phyloP scores from a whole-genome alignment of 1,284 basidiomycete genomes.

The Cutaneotrichosporon mucoides region DNA sequence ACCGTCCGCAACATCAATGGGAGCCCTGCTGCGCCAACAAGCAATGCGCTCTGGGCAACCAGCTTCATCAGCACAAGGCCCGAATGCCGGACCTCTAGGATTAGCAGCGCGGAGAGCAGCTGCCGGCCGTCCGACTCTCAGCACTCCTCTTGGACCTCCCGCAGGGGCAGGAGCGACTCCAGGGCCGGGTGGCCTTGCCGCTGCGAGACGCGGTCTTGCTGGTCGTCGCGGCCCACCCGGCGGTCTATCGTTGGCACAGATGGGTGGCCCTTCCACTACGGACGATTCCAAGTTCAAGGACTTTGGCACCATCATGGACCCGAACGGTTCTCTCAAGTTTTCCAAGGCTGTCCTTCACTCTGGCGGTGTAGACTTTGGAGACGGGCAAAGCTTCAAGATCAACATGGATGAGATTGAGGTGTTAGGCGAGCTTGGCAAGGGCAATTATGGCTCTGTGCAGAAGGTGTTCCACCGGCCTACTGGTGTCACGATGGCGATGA shows the following conservation, averaged over 20 bases:
- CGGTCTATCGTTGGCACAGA: slow-evolving; percentile 31
- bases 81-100: slow-evolving; percentile 41
- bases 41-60: slow-evolving; percentile 25
- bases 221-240: slow-evolving; percentile 41
- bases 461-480: slow-evolving; percentile 91
- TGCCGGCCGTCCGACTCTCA: slow-evolving; percentile 34
- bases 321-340: slow-evolving; percentile 89
- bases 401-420: slow-evolving; percentile 94
- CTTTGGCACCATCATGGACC: slow-evolving; percentile 92
- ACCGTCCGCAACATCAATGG: slow-evolving; percentile 42
- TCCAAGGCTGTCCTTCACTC: slow-evolving; percentile 92
- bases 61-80: slow-evolving; percentile 23
- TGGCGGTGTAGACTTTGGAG: slow-evolving; percentile 89
- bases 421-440: slow-evolving; percentile 78
- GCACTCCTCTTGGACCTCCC: background rate
- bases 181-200: slow-evolving; percentile 29
- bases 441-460: slow-evolving; percentile 97
- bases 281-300: slow-evolving; percentile 62
- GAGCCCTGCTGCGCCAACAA: slow-evolving; percentile 40
- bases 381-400: slow-evolving; percentile 87
- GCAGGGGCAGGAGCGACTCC: background rate
- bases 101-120: slow-evolving; percentile 42
- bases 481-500: slow-evolving; percentile 97
- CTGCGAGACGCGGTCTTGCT: slow-evolving; percentile 33
- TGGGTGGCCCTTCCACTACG: slow-evolving; percentile 7